These are phyloP conservation scores for Neofusicoccum parvum DNA, from an alignment of 2,329 filamentous ascomycete species.

Conservation along the genomic window DNA sequence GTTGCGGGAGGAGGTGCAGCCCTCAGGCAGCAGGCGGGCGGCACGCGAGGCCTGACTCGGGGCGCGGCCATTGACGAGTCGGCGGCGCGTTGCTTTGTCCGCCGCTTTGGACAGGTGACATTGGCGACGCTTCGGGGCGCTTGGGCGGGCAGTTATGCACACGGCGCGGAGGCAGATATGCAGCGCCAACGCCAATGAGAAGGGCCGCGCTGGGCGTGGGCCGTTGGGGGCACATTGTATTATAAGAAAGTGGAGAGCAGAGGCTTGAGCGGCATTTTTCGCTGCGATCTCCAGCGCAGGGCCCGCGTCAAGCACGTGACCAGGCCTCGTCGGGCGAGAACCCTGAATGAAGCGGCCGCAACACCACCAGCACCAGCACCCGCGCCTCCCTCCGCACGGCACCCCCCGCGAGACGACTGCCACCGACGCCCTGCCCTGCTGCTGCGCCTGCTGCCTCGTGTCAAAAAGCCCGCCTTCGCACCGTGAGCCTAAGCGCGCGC, in stretches of 20 bases:
- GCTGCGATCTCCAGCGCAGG: constrained; percentile 19
- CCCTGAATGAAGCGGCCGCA: constrained; percentile 19
- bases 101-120: constrained; percentile 16
- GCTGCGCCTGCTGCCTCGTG: constrained; percentile 9
- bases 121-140: constrained; percentile 12
- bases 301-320: constrained; percentile 8
- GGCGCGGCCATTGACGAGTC: constrained; percentile 6
- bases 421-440: constrained; percentile 12
- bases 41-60: constrained; percentile 8
- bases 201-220: constrained; percentile 7
- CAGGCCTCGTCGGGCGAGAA: constrained; percentile 18
- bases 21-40: constrained; percentile 10
- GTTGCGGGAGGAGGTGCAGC: constrained; percentile 9
- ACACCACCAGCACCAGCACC: constrained; percentile 17
- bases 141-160: constrained; percentile 13
- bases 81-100: constrained; percentile 12
- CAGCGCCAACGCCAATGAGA: constrained; percentile 12
- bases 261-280: constrained; percentile 19
- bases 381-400: constrained; percentile 15
- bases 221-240: constrained; percentile 12
- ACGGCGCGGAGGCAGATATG: constrained; percentile 2
- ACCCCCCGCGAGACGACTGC: constrained; percentile 12
- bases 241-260: constrained; percentile 18
- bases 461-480: constrained; percentile 1
- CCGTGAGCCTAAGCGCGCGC: constrained; percentile 15